A percentile compares a stretch with the other conserved stretches of the same genome.
Evolutionary conservation across 306 rosid species (phyloP).

Genomic region (Casuarina glauca): DNA sequence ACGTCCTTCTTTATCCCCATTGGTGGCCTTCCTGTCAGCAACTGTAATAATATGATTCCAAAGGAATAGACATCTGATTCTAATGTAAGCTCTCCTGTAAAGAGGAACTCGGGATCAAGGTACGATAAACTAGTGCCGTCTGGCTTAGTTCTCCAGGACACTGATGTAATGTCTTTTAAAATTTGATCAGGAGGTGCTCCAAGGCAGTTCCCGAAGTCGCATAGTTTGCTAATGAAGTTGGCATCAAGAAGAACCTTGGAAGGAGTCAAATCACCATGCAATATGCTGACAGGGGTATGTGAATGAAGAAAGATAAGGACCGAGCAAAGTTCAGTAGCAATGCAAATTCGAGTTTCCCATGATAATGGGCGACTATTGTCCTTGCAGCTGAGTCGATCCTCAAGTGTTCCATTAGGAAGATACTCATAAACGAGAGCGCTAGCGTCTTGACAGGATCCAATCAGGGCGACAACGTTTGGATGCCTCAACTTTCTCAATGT

Average conservation of each 20-base stretch:
- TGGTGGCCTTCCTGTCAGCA: conserved; percentile 75
- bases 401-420: conserved; percentile 87
- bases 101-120: conserved; percentile 79
- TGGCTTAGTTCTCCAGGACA: conserved; percentile 56
- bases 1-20: conserved; percentile 61
- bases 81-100: conserved; percentile 72
- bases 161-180: conserved; percentile 34
- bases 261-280: conserved; percentile 87
- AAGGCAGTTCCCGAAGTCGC: conserved; percentile 77
- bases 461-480: conserved; percentile 75
- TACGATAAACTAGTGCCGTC: conserved; percentile 59
- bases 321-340: conserved; percentile 75
- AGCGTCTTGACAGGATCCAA: conserved; percentile 76
- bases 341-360: conserved; percentile 77
- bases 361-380: conserved; percentile 67
- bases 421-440: conserved; percentile 74
- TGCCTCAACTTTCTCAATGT: conserved; percentile 78
- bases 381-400: conserved; percentile 75
- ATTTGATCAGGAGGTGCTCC: conserved; percentile 38
- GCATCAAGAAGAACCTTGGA: conserved; percentile 74
- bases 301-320: conserved; percentile 89
- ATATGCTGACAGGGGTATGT: conserved; percentile 67
- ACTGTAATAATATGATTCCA: conserved; percentile 66
- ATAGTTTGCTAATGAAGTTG: conserved; percentile 70
- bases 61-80: conserved; percentile 90